phyloP scores from a whole-genome alignment of 2,329 filamentous ascomycete species.

The Colletotrichum gloeosporioides region DNA sequence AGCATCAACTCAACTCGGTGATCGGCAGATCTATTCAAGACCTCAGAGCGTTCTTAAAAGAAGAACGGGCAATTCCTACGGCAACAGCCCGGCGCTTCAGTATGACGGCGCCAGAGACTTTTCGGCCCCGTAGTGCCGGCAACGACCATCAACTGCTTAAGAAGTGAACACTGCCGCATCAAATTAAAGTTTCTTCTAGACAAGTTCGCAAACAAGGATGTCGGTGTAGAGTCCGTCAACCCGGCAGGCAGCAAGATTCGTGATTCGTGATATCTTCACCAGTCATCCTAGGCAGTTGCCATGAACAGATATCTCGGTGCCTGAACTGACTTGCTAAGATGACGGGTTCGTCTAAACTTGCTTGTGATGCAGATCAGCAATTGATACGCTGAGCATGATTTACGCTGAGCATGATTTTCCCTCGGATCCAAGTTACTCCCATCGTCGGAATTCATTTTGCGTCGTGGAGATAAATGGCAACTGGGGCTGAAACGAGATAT shows the following conservation, averaged over 20 bases:
- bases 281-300: background rate
- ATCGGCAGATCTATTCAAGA: no score
- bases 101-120: no score
- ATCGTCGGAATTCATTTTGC: fast-evolving
- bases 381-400: fast-evolving
- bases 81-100: no score
- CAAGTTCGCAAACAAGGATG: background rate
- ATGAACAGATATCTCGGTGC: fast-evolving
- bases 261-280: background rate
- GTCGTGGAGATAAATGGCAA: background rate
- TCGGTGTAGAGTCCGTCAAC: fast-evolving
- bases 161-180: no score
- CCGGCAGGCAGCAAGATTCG: background rate
- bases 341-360: background rate
- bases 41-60: no score
- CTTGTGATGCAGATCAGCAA: background rate
- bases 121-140: no score
- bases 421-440: background rate
- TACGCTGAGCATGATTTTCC: fast-evolving
- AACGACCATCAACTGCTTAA: no score
- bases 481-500: background rate
- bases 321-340: background rate
- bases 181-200: no score
- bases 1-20: no score
- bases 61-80: no score